Percentiles rank a stretch among this genome's conserved stretches.
These are phyloP conservation scores for Hypocreales sp. DNA, from an alignment of 2,329 filamentous ascomycete genomes.

Conservation along the genomic window DNA sequence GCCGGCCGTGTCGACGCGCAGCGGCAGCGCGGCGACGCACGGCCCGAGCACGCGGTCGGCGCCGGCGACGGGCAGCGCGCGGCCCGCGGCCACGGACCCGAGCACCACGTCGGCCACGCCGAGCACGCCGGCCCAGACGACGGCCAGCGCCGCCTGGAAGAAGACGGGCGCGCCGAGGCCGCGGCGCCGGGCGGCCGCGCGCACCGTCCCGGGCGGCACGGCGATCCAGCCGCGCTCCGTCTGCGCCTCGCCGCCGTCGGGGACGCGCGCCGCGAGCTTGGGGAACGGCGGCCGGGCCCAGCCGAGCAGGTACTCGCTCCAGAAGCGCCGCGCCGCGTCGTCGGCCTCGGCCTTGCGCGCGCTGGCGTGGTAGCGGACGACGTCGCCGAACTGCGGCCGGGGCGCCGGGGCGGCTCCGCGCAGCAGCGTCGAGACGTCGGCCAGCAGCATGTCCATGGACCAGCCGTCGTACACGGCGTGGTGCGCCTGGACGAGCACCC, in stretches of 20 bases:
- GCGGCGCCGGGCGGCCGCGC: constrained; percentile 19
- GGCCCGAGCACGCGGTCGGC: constrained; percentile 68
- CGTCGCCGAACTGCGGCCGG: constrained; percentile 43
- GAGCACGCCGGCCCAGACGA: constrained; percentile 49
- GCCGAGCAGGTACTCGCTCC: constrained; percentile 49
- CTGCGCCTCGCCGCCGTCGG: constrained; percentile 4
- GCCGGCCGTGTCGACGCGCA: constrained; percentile 44
- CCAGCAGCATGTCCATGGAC: constrained; percentile 62
- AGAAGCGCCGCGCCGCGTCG: constrained; percentile 42
- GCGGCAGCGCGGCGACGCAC: constrained; percentile 60
- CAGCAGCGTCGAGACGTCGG: constrained; percentile 45
- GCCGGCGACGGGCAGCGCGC: constrained; percentile 52
- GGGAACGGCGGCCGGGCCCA: constrained; percentile 41
- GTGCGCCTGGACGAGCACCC: constrained; percentile 46
- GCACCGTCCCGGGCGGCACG: constrained; percentile 8
- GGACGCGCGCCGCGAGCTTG: constrained; percentile 21
- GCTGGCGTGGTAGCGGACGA: constrained; percentile 36
- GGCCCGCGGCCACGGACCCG: constrained; percentile 69
- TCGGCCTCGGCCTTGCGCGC: constrained; percentile 11
- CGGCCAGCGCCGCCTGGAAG: constrained; percentile 57
- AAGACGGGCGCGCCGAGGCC: constrained; percentile 51
- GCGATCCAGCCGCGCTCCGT: constrained; percentile 5
- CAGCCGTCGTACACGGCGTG: constrained; percentile 89
- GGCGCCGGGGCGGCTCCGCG: constrained; percentile 8
- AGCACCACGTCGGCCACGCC: constrained; percentile 54